phyloP scores from a whole-genome alignment of 1,284 basidiomycete species.

The Polyporus tsugae region DNA sequence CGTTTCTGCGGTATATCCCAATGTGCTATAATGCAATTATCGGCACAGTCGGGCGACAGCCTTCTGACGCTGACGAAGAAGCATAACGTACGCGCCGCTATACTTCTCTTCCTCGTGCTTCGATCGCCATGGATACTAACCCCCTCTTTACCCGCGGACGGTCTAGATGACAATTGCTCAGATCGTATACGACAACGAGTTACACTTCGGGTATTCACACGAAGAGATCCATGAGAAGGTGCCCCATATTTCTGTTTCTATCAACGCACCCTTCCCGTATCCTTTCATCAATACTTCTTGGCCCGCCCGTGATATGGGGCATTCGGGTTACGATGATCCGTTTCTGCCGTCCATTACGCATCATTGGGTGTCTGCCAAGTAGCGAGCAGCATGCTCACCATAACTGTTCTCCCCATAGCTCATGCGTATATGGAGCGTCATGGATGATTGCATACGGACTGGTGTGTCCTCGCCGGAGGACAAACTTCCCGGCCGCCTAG shows the following conservation, averaged over 20 bases:
- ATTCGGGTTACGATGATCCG: background rate
- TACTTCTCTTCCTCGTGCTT: slow-evolving; percentile 15
- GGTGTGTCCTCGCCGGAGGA: slow-evolving; percentile 85
- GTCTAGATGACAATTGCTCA: slow-evolving; percentile 90
- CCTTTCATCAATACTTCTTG: background rate
- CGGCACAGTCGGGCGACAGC: slow-evolving; percentile 69
- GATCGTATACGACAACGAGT: slow-evolving; percentile 96
- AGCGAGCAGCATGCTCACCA: background rate
- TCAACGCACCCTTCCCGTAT: slow-evolving; percentile 1
- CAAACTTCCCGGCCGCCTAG: slow-evolving; percentile 86
- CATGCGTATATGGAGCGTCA: slow-evolving; percentile 87
- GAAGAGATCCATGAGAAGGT: slow-evolving; percentile 83
- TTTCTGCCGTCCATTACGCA: background rate
- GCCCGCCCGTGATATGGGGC: background rate
- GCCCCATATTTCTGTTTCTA: slow-evolving; percentile 31
- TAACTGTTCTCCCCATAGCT: slow-evolving; percentile 51
- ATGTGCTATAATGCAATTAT: background rate
- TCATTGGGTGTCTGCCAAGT: background rate
- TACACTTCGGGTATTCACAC: slow-evolving; percentile 77
- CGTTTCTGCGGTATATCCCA: background rate
- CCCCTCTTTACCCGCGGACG: slow-evolving; percentile 27
- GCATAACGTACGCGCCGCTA: slow-evolving; percentile 73
- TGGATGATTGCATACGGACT: slow-evolving; percentile 93
- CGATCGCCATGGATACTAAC: slow-evolving; percentile 28
- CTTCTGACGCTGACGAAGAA: slow-evolving; percentile 81